Percentiles rank a stretch among this genome's conserved stretches.
These are phyloP conservation scores for Cercospora nicotianae DNA, from an alignment of 2,329 filamentous ascomycete species.

Conservation along the genomic window DNA sequence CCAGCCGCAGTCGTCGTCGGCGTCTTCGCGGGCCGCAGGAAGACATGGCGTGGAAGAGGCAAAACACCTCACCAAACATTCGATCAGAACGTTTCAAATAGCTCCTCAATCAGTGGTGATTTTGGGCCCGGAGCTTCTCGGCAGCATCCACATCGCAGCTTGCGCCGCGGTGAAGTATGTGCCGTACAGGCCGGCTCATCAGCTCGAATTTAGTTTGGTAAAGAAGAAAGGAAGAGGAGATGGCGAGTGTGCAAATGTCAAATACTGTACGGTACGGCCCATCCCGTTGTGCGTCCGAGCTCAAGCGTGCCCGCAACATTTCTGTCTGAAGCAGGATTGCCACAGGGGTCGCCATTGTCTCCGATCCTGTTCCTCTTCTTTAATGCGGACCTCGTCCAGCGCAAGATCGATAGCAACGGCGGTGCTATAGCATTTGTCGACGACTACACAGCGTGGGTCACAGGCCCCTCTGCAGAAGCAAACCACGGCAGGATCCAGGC, in stretches of 20 bases:
- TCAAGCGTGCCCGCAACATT: background rate
- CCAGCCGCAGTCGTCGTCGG: background rate
- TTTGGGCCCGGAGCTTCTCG: constrained; percentile 49
- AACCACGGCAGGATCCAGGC: too few relatives aligned
- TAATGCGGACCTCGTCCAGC: too few relatives aligned
- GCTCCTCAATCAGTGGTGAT: constrained; percentile 49
- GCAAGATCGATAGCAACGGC: too few relatives aligned
- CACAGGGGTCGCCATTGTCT: too few relatives aligned
- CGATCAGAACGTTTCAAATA: constrained; percentile 48
- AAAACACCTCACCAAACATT: constrained; percentile 39
- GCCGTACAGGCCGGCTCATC: constrained; percentile 66
- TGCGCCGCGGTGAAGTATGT: constrained; percentile 38
- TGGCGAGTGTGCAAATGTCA: constrained; percentile 3
- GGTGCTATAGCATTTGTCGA: too few relatives aligned
- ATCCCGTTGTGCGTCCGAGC: background rate
- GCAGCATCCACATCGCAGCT: constrained; percentile 48
- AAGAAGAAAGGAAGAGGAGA: constrained; percentile 47
- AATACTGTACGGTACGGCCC: background rate
- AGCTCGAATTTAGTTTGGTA: constrained; percentile 77
- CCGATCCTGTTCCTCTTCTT: too few relatives aligned
- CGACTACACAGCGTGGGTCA: too few relatives aligned
- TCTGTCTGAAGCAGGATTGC: background rate
- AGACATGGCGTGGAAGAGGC: background rate
- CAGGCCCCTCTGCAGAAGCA: too few relatives aligned
- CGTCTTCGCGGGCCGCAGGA: background rate